Evolutionary conservation across 495 filamentous ascomycete genomes (phyloP), one percentile per base, ranked within the genome.

Genomic region (Neurospora sp.): DNA sequence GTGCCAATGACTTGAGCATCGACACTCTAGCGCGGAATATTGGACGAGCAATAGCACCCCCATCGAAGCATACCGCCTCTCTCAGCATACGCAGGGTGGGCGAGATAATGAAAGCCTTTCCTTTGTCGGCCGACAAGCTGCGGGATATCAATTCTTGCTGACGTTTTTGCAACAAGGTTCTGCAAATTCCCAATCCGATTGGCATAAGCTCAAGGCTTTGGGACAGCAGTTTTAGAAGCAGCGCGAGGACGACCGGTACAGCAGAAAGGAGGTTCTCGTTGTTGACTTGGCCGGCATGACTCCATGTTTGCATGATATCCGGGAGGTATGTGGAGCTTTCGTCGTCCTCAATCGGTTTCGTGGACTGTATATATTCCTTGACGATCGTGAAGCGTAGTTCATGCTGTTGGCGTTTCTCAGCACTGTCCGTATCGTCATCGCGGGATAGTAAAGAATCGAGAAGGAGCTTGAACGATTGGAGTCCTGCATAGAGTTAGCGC

Each of bases 31-130:
- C 87, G 36, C 88, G 84, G 77, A 93, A 94, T 36, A 96, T 82
- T 48, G 88, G 86, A 45, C 87, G 88, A 15, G 93, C 92, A 28
- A 92, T 84, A 45, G 88, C 88, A 19, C 94, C 94, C 8, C 93
- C 94, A 82, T 97, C 93, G 76, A 94, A 94, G 38, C 85, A 88
- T 17, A 91, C 87, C 5, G 92, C 85, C 81, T 98, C 93, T 28
- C 89, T 91, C 69, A 98, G 85, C 69, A 98, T 84, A 73, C 93
- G 88, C 62, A 98, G 80, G 54, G 90, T 92, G 0, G 94, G 93
- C 3, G 92, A 94, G 73, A 98, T 94, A 48, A 97, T 83, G 82
- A 92, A 92, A 42, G 94, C 91, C 77, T 95, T 97, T 3, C 86
- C 84, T 78, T 91, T 93, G 4, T 88, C 87, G 5, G 92, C 89